Evolutionary conservation across 2,329 filamentous ascomycete genomes (phyloP), one percentile per base, ranked within the genome.

Genomic region (Trematosphaeria pertusa): DNA sequence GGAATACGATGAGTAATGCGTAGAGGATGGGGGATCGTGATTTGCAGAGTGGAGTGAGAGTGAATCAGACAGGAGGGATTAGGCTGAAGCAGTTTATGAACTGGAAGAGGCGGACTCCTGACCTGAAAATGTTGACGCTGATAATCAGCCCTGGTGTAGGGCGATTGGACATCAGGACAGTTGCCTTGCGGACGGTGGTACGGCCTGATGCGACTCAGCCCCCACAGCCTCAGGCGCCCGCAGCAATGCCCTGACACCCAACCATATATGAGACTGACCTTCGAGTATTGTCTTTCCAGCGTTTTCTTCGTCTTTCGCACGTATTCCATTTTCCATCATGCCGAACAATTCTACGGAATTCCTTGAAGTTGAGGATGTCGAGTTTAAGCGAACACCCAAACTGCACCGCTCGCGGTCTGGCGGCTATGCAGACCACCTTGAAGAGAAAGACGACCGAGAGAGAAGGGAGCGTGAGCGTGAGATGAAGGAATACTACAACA

Each of bases 401-500:
- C 37, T 43, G 8, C 58, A 54, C 34, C 61, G 62, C 11, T 61
- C 59, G 7, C 54, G 58, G 14, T 61, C 58, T 21, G 59, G 55
- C n/a, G 58, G 55, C 4, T 56, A 65, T 49, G 48, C 54, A 12
- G 62, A 65, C 26, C 43, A 48, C 39, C 36, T 64, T 14, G 60
- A 64, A 44, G 55, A 64, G 15, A 44, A 61, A 28, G 47, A 43
- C 14, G 39, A 22, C 43, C 53, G 44, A 48, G 53, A 62, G 6
- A 48, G 56, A 22, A 47, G 54, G 12, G 53, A 56, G 15, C 52
- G 54, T 14, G 63, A 60, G 19, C 43, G 44, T 10, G 46, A 59
- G 37, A 62, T 65, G 59, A 62, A 54, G 28, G 48, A 38, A 14
- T 66, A 65, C 35, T 55, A 55, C 21, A 50, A 55, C 37, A 41